Percentiles rank a stretch among this genome's conserved stretches.
These are phyloP conservation scores for Metschnikowia reukaufii DNA, from an alignment of 805 yeast species.

Conservation along the genomic window DNA sequence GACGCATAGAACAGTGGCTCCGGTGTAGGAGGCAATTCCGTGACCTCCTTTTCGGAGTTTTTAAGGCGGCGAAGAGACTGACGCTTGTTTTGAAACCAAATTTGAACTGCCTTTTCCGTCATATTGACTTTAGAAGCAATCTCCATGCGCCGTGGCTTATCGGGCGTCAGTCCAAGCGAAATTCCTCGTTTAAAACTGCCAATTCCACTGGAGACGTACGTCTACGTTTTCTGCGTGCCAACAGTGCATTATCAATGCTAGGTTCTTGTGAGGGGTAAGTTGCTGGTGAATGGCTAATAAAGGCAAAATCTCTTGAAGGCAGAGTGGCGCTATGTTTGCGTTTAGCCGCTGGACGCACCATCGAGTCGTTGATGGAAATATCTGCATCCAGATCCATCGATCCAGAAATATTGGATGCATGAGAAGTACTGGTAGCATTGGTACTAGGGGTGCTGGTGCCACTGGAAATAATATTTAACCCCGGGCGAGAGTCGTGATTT, in stretches of 20 bases:
- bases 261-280: slow-evolving; percentile 85
- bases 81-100: slow-evolving; percentile 97
- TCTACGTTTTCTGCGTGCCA: slow-evolving; percentile 92
- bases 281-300: slow-evolving; percentile 89
- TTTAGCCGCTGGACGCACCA: slow-evolving; percentile 24
- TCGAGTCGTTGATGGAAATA: slow-evolving; percentile 11
- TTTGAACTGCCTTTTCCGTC: slow-evolving; percentile 98
- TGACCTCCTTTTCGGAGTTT: slow-evolving; percentile 38
- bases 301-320: slow-evolving; percentile 57
- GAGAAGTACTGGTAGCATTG: background rate
- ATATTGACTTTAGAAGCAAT: slow-evolving; percentile 81
- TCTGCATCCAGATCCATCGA: slow-evolving; percentile 17
- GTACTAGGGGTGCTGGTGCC: too few species aligned
- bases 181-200: slow-evolving; percentile 76
- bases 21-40: slow-evolving; percentile 46
- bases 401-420: background rate
- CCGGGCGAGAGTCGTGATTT: background rate
- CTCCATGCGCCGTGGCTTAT: slow-evolving; percentile 67
- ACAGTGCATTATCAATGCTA: slow-evolving; percentile 81
- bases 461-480: too few species aligned
- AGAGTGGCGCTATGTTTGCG: slow-evolving; percentile 21
- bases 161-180: slow-evolving; percentile 77
- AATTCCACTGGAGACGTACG: slow-evolving; percentile 91
- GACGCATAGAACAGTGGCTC: slow-evolving; percentile 15
- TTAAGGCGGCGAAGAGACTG: slow-evolving; percentile 67